Conservation (phyloP, 768 basidiomycete species). For the Stropharia rugosoannulata region DNA sequence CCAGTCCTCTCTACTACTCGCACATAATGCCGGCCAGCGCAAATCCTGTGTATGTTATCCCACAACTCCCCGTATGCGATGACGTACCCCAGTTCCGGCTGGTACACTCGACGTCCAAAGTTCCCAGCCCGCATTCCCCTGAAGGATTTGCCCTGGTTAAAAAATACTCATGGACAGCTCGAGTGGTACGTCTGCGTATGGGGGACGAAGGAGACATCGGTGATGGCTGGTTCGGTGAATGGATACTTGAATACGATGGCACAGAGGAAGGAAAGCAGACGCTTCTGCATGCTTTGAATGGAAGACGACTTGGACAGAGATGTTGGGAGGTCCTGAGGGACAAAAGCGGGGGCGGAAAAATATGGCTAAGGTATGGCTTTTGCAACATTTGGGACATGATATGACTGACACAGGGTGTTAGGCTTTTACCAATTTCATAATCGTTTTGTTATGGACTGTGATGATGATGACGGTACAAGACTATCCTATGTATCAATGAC, state of each 20-base stretch:
- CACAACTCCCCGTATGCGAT: slow-evolving; percentile 34
- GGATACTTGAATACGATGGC: slow-evolving; percentile 79
- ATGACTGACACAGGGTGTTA: not conserved
- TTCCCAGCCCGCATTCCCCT: slow-evolving; percentile 61
- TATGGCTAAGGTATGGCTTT: slow-evolving; percentile 61
- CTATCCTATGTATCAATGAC: not conserved
- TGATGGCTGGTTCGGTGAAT: slow-evolving; percentile 74
- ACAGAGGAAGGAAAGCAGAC: slow-evolving; percentile 62
- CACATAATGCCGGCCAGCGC: slow-evolving; percentile 53
- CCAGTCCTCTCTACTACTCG: slow-evolving; percentile 74
- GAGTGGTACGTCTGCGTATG: slow-evolving; percentile 33
- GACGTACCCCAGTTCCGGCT: slow-evolving; percentile 50
- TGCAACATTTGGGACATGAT: slow-evolving; percentile 1
- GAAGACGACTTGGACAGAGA: slow-evolving; percentile 25
- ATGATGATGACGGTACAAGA: not conserved
- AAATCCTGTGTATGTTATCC: slow-evolving; percentile 36
- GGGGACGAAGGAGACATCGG: slow-evolving; percentile 43
- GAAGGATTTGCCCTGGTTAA: slow-evolving; percentile 58
- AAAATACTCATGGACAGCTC: slow-evolving; percentile 67
- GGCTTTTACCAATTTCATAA: slow-evolving; percentile 15
- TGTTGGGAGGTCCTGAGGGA: slow-evolving; percentile 62
- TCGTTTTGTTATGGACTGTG: not conserved
- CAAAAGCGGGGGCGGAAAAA: slow-evolving; percentile 53
- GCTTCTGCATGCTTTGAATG: slow-evolving; percentile 54
- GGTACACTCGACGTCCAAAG: slow-evolving; percentile 39